phyloP scores from a whole-genome alignment of 2,329 filamentous ascomycete genomes.

The Microdochium trichocladiopsis region DNA sequence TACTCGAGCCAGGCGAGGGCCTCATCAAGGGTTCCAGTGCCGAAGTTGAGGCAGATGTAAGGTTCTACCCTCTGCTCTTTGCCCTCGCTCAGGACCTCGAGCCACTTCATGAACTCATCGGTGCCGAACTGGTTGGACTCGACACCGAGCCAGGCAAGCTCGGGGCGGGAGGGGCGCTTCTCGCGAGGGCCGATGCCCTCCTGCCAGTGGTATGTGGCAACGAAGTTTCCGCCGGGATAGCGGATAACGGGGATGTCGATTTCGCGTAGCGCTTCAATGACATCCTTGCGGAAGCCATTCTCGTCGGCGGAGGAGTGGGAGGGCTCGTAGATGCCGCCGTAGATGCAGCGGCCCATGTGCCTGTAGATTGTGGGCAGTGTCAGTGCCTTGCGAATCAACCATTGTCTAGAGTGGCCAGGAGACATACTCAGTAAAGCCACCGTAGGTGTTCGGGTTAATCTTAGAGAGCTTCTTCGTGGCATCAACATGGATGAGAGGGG shows the following conservation, averaged over 20 bases:
- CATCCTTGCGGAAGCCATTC: constrained; percentile 72
- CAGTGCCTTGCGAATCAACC: neutral
- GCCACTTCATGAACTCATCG: constrained; percentile 83
- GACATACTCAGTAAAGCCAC: constrained; percentile 73
- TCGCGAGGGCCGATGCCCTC: constrained; percentile 73
- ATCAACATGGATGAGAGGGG: constrained; percentile 59
- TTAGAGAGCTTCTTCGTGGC: constrained; percentile 58
- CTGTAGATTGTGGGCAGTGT: constrained; percentile 28
- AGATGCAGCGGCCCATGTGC: constrained; percentile 86
- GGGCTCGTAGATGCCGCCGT: constrained; percentile 79
- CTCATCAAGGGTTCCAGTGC: constrained; percentile 56
- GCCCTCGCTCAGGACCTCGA: constrained; percentile 59
- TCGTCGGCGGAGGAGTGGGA: constrained; percentile 65
- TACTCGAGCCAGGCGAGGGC: constrained; percentile 76
- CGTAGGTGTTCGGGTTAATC: constrained; percentile 77
- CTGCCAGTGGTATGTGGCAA: constrained; percentile 79
- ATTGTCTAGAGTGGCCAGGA: too few species aligned
- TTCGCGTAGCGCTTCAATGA: constrained; percentile 66
- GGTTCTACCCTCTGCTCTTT: constrained; percentile 59
- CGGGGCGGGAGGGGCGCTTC: constrained; percentile 57
- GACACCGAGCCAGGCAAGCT: constrained; percentile 71
- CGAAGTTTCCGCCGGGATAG: constrained; percentile 80
- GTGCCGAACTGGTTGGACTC: constrained; percentile 79
- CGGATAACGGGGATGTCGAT: constrained; percentile 70
- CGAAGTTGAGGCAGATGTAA: constrained; percentile 75